Conservation (phyloP, 2,329 filamentous ascomycete genomes). For the Claviceps sp. region DNA sequence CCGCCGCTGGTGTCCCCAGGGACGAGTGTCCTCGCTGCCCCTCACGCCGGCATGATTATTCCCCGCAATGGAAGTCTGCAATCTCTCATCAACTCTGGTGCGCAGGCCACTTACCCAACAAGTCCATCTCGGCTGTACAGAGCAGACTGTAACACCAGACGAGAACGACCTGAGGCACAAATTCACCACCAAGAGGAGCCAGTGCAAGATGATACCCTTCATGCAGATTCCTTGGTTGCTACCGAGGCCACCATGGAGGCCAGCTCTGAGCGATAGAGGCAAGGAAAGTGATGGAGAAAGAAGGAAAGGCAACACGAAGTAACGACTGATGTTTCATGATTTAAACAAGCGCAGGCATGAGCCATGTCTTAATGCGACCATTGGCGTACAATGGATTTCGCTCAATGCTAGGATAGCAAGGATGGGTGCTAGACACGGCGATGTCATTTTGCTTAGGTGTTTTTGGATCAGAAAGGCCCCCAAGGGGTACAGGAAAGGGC, state of each 20-base stretch:
- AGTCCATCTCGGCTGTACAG: constrained; percentile 29
- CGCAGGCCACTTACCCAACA: constrained; percentile 35
- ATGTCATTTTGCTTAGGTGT: neutral
- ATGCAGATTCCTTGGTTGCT: constrained; percentile 51
- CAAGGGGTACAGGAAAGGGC: too few relatives aligned
- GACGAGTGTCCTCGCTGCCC: constrained; percentile 58
- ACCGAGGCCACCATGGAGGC: constrained; percentile 37
- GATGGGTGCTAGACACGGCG: neutral
- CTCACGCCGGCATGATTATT: constrained; percentile 52
- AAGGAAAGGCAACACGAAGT: neutral
- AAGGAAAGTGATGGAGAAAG: neutral
- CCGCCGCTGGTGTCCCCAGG: constrained; percentile 53
- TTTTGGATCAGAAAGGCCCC: too few relatives aligned
- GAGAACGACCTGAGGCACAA: neutral
- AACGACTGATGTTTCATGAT: neutral
- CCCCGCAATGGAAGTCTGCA: constrained; percentile 37
- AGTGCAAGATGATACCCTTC: constrained; percentile 42
- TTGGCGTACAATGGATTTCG: neutral
- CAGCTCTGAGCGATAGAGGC: constrained; percentile 17
- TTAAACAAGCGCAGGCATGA: neutral
- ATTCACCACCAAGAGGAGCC: constrained; percentile 8
- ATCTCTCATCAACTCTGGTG: constrained; percentile 32
- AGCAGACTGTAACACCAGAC: constrained; percentile 1
- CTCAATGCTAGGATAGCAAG: neutral
- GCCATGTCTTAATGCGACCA: neutral